These are phyloP conservation scores for Epichloe brachyelytri DNA, from an alignment of 2,329 filamentous ascomycete genomes.

Conservation along the genomic window DNA sequence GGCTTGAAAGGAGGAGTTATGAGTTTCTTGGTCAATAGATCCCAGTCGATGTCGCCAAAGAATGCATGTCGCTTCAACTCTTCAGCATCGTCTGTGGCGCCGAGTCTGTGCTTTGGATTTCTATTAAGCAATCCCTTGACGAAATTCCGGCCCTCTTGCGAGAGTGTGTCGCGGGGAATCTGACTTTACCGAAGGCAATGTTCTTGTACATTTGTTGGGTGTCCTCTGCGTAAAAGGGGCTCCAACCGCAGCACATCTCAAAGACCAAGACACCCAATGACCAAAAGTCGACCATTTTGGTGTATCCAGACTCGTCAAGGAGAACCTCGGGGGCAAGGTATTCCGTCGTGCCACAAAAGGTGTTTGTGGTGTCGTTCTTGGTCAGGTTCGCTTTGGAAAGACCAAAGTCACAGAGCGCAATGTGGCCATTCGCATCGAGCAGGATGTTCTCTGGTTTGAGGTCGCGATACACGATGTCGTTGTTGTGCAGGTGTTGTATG, in stretches of 20 bases:
- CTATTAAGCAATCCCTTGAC: conserved; percentile 95
- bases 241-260: conserved; percentile 99
- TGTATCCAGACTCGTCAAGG: conserved; percentile 92
- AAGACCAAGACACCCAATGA: conserved; percentile 94
- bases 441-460: conserved; percentile 97
- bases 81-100: conserved; percentile 80
- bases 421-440: conserved; percentile 92
- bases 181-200: conserved; percentile 96
- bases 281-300: conserved; percentile 99
- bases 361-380: conserved; percentile 96
- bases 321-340: conserved; percentile 93
- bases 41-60: conserved; percentile 91
- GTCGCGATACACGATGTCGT: conserved; percentile 96
- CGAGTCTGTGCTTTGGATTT: conserved; percentile 89
- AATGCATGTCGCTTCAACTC: conserved; percentile 92
- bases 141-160: conserved; percentile 90
- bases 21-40: conserved; percentile 73
- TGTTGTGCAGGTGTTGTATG: conserved; percentile 86
- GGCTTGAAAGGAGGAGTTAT: conserved; percentile 96
- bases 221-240: conserved; percentile 95
- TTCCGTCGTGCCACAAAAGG: conserved; percentile 96
- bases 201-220: conserved; percentile 99
- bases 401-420: conserved; percentile 94
- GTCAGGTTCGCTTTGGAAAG: conserved; percentile 94
- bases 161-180: conserved; percentile 89